Percentiles rank a stretch among this genome's conserved stretches.
Conservation (phyloP, 1,284 basidiomycete genomes). For the Mrakiaceae sp. region DNA sequence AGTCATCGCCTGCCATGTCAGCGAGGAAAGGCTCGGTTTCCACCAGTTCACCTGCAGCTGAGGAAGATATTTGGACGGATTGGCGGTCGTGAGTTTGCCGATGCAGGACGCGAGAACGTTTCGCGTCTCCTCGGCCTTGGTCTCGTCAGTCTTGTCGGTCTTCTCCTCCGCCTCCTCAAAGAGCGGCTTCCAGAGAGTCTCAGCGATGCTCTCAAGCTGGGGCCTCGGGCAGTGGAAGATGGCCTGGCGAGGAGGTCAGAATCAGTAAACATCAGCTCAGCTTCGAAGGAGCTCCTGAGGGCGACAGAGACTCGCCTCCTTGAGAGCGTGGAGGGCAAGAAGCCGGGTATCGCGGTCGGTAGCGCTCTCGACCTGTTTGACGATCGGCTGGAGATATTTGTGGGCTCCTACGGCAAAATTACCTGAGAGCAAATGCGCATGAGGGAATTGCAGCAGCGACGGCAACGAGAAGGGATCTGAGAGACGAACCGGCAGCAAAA, state of each 20-base stretch:
- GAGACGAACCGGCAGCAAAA: constrained; percentile 64
- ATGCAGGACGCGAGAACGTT: constrained; percentile 95
- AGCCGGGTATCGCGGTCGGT: constrained; percentile 59
- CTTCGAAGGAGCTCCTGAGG: not conserved
- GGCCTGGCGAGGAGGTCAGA: constrained; percentile 42
- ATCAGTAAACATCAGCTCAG: constrained; percentile 8
- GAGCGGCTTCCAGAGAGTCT: constrained; percentile 77
- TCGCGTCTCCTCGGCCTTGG: constrained; percentile 34
- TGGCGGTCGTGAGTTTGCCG: constrained; percentile 83
- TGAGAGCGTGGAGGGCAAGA: constrained; percentile 78
- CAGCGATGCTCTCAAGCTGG: constrained; percentile 72
- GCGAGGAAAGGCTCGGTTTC: not conserved
- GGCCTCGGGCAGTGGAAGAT: constrained; percentile 77
- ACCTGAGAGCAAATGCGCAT: constrained; percentile 39
- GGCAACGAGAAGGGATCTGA: not conserved
- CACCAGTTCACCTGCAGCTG: constrained; percentile 62
- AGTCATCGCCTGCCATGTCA: constrained; percentile 9
- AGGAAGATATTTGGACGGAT: constrained; percentile 76
- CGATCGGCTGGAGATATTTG: constrained; percentile 72
- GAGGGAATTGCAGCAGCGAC: not conserved
- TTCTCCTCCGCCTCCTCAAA: constrained; percentile 56
- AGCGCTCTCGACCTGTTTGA: constrained; percentile 62
- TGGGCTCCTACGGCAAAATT: constrained; percentile 91
- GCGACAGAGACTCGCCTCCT: constrained; percentile 50
- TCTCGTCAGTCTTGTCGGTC: constrained; percentile 4